Percentiles rank a stretch among this genome's conserved stretches.
Evolutionary conservation across 2,329 filamentous ascomycete species (phyloP).

Genomic region (Aspergillus puulaauensis): DNA sequence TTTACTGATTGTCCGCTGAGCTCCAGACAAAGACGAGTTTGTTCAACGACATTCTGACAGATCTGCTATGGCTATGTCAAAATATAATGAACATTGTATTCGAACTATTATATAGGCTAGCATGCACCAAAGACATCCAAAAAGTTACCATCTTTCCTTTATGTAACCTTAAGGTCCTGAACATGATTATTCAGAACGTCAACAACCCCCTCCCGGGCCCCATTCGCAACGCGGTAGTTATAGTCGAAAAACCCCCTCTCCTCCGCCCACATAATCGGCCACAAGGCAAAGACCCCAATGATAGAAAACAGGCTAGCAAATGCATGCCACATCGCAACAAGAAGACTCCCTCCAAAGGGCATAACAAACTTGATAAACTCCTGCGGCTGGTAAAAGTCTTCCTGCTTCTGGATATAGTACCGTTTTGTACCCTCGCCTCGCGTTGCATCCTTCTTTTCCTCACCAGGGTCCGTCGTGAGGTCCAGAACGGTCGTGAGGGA

Average conservation of each 20-base stretch:
- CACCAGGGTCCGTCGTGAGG: conserved; percentile 51
- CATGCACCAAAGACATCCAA: too few relatives aligned
- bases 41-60: not conserved
- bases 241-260: conserved; percentile 37
- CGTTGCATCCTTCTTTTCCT: conserved; percentile 9
- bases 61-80: not conserved
- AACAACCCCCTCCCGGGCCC: conserved; percentile 23
- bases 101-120: not conserved
- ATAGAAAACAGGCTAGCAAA: conserved; percentile 66
- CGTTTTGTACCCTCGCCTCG: conserved; percentile 34
- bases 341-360: conserved; percentile 56
- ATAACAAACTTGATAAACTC: conserved; percentile 73
- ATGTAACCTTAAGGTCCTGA: conserved; percentile 12
- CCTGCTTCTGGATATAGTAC: conserved; percentile 74
- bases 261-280: conserved; percentile 53
- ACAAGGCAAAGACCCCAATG: conserved; percentile 53
- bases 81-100: conserved; percentile 4
- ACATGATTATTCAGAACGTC: conserved; percentile 24
- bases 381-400: conserved; percentile 77
- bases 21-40: not conserved
- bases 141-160: not conserved
- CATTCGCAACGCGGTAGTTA: not conserved
- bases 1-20: not conserved
- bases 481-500: conserved; percentile 67
- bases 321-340: conserved; percentile 64